Evolutionary conservation across 768 basidiomycete genomes (phyloP).

Genomic region (Polyporus arcularius): DNA sequence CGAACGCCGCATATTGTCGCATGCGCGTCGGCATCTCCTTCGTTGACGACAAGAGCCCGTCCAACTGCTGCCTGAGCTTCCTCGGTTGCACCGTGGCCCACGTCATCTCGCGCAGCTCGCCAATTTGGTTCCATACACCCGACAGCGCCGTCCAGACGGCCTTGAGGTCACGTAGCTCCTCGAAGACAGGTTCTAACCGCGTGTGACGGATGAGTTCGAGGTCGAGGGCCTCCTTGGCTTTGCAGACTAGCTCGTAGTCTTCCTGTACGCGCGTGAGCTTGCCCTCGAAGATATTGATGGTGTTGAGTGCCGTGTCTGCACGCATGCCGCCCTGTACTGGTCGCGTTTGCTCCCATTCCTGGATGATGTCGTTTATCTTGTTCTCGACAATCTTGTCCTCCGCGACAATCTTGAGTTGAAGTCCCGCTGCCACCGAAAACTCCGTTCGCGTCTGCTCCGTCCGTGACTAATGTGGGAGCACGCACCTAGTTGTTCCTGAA

Average conservation of each 20-base stretch:
- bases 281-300: constrained; percentile 93
- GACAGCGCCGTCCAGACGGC: constrained; percentile 99
- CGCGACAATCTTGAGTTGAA: constrained; percentile 99
- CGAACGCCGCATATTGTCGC: constrained; percentile 98
- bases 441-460: neutral
- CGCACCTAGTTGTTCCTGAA: constrained; percentile 95
- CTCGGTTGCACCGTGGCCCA: constrained; percentile 95
- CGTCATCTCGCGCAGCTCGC: constrained; percentile 80
- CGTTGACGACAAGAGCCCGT: constrained; percentile 87
- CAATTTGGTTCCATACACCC: constrained; percentile 93
- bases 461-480: neutral
- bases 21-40: constrained; percentile 99
- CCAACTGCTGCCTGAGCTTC: constrained; percentile 92
- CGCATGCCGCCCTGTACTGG: constrained; percentile 97
- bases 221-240: constrained; percentile 96
- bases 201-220: constrained; percentile 89
- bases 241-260: constrained; percentile 92
- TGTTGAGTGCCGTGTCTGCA: constrained; percentile 94
- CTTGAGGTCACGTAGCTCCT: constrained; percentile 94
- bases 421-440: constrained; percentile 59
- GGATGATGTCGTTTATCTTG: constrained; percentile 87
- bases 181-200: constrained; percentile 90
- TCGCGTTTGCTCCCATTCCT: constrained; percentile 94
- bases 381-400: constrained; percentile 98
- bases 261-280: constrained; percentile 89